Base-by-base conservation (phyloP, 2,329 filamentous ascomycete species). In the Xylariaceae sp. region DNA sequence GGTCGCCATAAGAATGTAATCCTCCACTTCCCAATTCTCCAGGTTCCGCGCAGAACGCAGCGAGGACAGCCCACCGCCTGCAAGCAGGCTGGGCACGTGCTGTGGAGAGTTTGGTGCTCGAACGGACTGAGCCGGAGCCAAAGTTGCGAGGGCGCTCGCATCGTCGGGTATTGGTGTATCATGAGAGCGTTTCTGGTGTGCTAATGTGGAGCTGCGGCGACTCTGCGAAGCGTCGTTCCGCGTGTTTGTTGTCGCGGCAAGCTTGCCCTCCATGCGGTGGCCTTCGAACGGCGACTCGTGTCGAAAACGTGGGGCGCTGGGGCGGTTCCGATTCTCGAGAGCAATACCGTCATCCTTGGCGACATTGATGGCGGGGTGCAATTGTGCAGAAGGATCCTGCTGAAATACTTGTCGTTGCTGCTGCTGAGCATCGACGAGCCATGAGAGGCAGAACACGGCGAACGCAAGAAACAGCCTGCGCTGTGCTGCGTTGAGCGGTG, bases 1-100 rank as follows among this genome's bases (percentile, higher is more conserved):
- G 82, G 94, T 97, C 89, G 94, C 92, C 87, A 99, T 80, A 78
- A 99, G 89, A 76, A 97, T 89, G 82, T 96, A 95, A 79, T 97
- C 91, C 89, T 97, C 92, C 75, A 96, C 91, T 87, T 96, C 90
- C 92, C 92, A 97, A 76, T 96, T 92, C 82, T 91, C 87, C 82
- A 97, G 80, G 80, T 87, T 95, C 84, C 92, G 91, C 91, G 90
- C 92, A 87, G 80, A 79, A 69, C 89, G 86, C 86, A 86, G 87
- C 87, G 88, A 85, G 76, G 86, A 81, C 71, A 87, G 77, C 64
- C 83, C 84, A 69, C 79, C 77, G 69, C 78, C 75, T 49, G 73
- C 60, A 50, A 65, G 68, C 58, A 70, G 71, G 67, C 78, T 80
- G 73, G 80, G 81, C 68, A 77, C 75, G 67, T 75, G 68, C 68